Evolutionary conservation across 2,329 filamentous ascomycete genomes (phyloP).

Genomic region (Trichophyton verrucosum): DNA sequence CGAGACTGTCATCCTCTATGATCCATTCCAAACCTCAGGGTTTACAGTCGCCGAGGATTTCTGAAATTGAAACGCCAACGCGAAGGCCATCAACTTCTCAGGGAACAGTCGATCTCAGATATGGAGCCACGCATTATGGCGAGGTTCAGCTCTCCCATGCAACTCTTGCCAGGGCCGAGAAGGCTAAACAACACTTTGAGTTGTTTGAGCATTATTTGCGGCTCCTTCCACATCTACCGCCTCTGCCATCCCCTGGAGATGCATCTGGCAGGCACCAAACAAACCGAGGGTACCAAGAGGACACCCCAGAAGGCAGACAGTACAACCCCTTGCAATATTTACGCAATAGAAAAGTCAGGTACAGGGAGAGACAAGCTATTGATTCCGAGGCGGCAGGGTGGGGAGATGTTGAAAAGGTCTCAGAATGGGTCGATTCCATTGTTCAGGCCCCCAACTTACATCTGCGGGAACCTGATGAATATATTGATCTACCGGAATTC

Average conservation of each 20-base stretch:
- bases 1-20: constrained; percentile 4
- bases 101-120: background rate
- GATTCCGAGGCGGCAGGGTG: constrained; percentile 68
- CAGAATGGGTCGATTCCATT: constrained; percentile 64
- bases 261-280: constrained; percentile 15
- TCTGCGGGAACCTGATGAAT: constrained; percentile 34
- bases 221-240: constrained; percentile 65
- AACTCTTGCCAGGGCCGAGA: constrained; percentile 70
- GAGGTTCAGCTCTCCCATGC: constrained; percentile 54
- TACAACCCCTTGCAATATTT: constrained; percentile 93
- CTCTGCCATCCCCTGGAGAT: constrained; percentile 35
- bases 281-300: constrained; percentile 20
- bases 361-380: constrained; percentile 61
- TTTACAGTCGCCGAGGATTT: background rate
- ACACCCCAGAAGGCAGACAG: constrained; percentile 41
- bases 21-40: background rate
- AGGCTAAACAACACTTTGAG: constrained; percentile 74
- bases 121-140: background rate
- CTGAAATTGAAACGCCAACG: background rate
- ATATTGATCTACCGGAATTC: constrained; percentile 34
- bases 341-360: constrained; percentile 74
- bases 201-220: constrained; percentile 73
- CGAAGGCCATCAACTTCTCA: background rate
- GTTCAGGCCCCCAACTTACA: constrained; percentile 37
- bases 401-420: constrained; percentile 57